Evolutionary conservation across 2,329 filamentous ascomycete species (phyloP).

Genomic region (Stagonosporopsis rhizophila): DNA sequence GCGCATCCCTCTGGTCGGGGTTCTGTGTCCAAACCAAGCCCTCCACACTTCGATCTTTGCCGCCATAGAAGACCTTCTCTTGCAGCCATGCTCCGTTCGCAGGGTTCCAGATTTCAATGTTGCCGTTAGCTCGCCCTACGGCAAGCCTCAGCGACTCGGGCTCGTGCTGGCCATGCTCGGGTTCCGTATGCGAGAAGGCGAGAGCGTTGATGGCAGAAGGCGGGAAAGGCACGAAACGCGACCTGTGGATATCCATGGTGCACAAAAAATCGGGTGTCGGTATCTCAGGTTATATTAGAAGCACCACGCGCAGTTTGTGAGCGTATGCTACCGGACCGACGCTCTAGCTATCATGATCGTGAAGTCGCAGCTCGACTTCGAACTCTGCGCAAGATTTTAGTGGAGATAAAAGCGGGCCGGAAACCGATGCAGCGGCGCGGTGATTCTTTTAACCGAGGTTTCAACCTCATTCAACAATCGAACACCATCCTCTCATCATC

Average conservation of each 20-base stretch:
- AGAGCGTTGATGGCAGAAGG: slow-evolving; percentile 92
- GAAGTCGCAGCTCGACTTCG: slow-evolving; percentile 14
- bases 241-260: slow-evolving; percentile 93
- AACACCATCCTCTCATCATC: background rate
- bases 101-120: slow-evolving; percentile 98
- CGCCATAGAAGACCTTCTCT: slow-evolving; percentile 83
- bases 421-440: background rate
- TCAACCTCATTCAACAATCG: background rate
- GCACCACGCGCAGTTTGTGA: slow-evolving; percentile 22
- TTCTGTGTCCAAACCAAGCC: slow-evolving; percentile 92
- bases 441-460: background rate
- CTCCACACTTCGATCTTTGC: slow-evolving; percentile 86
- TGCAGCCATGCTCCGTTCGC: slow-evolving; percentile 83
- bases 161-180: slow-evolving; percentile 47
- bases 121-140: slow-evolving; percentile 89
- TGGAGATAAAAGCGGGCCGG: background rate
- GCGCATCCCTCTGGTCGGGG: slow-evolving; percentile 71
- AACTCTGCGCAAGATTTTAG: slow-evolving; percentile 27
- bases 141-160: slow-evolving; percentile 76
- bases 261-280: background rate
- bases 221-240: slow-evolving; percentile 92
- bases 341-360: slow-evolving; percentile 24
- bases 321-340: slow-evolving; percentile 27
- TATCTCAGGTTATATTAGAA: background rate
- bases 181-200: slow-evolving; percentile 80